Conservation (phyloP, 1,284 basidiomycete species). For the Trametes pubescens region DNA sequence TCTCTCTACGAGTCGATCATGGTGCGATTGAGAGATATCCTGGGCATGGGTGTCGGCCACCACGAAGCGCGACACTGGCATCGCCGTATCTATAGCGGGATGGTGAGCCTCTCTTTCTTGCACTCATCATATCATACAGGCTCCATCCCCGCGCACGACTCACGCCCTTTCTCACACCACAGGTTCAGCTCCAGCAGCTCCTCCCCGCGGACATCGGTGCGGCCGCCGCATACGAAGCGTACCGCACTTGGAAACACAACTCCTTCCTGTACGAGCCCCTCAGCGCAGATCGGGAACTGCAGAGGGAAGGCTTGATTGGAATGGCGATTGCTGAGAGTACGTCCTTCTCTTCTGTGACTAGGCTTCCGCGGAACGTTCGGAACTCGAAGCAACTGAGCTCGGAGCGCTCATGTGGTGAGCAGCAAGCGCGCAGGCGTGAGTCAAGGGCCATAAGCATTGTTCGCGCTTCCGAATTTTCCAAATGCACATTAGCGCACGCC, state of each 20-base stretch:
- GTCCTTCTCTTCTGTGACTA: constrained; percentile 55
- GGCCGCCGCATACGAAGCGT: constrained; percentile 74
- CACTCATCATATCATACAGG: background rate
- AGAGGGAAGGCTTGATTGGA: constrained; percentile 67
- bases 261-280: constrained; percentile 63
- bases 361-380: constrained; percentile 60
- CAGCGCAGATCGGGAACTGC: constrained; percentile 59
- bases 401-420: constrained; percentile 10
- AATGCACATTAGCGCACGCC: background rate
- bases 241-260: constrained; percentile 63
- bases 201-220: constrained; percentile 65
- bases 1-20: constrained; percentile 64
- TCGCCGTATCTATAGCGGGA: constrained; percentile 63
- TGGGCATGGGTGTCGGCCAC: constrained; percentile 49
- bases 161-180: constrained; percentile 58
- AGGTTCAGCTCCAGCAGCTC: constrained; percentile 50
- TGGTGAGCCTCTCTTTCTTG: constrained; percentile 47
- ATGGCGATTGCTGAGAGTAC: constrained; percentile 71
- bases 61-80: constrained; percentile 69
- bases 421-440: background rate
- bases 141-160: background rate
- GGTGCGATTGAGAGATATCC: constrained; percentile 54
- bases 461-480: background rate
- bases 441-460: background rate
- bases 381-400: background rate